Evolutionary conservation across 495 filamentous ascomycete genomes (phyloP).

Genomic region (Aspergillus nidulans): DNA sequence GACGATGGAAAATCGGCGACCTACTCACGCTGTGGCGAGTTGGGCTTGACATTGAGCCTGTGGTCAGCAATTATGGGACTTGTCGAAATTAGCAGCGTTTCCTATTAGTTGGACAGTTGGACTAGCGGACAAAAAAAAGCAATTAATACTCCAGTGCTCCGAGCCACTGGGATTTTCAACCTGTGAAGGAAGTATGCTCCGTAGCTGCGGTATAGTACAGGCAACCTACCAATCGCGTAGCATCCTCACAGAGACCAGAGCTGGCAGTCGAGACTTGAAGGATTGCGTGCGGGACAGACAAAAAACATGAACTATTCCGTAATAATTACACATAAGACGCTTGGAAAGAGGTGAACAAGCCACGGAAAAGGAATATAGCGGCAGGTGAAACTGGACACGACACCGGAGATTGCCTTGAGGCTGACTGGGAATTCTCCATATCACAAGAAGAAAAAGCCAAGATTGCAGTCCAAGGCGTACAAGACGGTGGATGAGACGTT

Average conservation of each 20-base stretch:
- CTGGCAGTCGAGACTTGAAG: not conserved
- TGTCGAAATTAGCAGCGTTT: not conserved
- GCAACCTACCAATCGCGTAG: not conserved
- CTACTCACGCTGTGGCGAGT: not conserved
- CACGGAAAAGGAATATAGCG: constrained; percentile 2
- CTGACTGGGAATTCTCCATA: constrained; percentile 5
- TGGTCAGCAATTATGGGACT: not conserved
- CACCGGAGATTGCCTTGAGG: not conserved
- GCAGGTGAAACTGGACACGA: not conserved
- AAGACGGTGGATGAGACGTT: not conserved
- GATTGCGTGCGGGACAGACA: constrained; percentile 1
- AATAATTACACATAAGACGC: constrained; percentile 2
- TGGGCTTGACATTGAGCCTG: not conserved
- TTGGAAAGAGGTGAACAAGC: not conserved
- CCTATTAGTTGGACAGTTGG: not conserved
- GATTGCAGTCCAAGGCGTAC: not conserved
- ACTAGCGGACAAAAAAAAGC: constrained; percentile 1
- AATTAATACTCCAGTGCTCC: not conserved
- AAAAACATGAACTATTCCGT: not conserved
- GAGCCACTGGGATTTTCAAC: not conserved
- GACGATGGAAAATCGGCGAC: not conserved
- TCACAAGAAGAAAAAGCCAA: constrained; percentile 2
- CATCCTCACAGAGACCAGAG: not conserved
- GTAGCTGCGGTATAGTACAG: not conserved
- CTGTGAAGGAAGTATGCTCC: constrained; percentile 4